Evolutionary conservation across 305 asterid genomes (phyloP), one percentile per base, ranked within the genome.

Genomic region (Fraxinus velutina): DNA sequence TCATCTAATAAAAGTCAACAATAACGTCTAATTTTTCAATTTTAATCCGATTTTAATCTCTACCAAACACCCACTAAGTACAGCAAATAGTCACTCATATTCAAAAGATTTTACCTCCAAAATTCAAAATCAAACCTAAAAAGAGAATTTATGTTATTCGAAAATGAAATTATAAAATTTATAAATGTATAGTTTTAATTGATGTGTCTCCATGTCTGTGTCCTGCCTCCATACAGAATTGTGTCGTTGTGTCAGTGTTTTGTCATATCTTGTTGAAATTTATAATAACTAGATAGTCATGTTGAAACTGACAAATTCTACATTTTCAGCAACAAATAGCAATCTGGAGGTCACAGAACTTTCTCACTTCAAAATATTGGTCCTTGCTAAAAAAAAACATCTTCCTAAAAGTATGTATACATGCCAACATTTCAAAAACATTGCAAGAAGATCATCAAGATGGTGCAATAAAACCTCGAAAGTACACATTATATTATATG

Each of bases 391-490:
- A 10, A 12, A 66, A 12, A 64, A 27, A 10, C n/a, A 66, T 27
- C 36, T 22, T 66, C 36, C 9, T 66, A 9, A 27, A 66, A 27
- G 15, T 22, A 64, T 4, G 34, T 64, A 27, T 64, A 13, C 74
- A 29, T 13, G 39, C 19, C 39, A 68, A 68, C 74, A 68, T 32
- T 71, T 71, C 75, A 29, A 55, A 66, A 39, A 13, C 73, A 36
- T 73, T 72, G 81, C 47, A 81, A 60, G 75, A 79, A 60, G 37
- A 88, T 83, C 80, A 62, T 42, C 60, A 70, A 21, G 79, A 78
- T 13, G 81, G 80, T 32, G 78, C 55, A 52, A 75, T 29, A 78
- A 73, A 30, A 70, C 33, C 17, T 60, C 84, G 42, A 83, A 70
- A 85, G 70, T 39, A 79, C 50, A 80, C 24, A 78, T 57, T 7